Conservation (phyloP, 768 basidiomycete genomes). For the Agrocybe praecox region DNA sequence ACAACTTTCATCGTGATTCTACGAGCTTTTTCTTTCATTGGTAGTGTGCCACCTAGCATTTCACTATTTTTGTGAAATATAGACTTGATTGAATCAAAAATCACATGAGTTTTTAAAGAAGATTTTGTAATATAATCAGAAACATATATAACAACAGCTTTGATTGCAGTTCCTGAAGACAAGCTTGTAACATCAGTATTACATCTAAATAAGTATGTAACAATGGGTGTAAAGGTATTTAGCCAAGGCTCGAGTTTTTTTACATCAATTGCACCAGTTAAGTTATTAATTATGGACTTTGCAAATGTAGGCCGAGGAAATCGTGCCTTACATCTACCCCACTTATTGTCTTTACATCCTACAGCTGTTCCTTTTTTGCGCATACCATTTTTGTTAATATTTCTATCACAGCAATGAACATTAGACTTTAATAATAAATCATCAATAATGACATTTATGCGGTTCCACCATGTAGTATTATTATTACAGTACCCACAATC, state of each 20-base stretch:
- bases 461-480: constrained; percentile 20
- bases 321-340: neutral
- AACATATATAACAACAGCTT: neutral
- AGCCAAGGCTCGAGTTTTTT: neutral
- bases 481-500: constrained; percentile 25
- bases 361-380: constrained; percentile 16
- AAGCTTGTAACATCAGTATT: neutral
- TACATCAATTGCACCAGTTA: neutral
- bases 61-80: constrained; percentile 13
- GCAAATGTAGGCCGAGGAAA: neutral
- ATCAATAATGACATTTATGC: constrained; percentile 23
- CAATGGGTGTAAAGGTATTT: neutral
- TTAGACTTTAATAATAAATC: constrained; percentile 28
- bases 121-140: neutral
- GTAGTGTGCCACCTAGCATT: constrained; percentile 14
- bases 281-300: neutral
- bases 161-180: neutral
- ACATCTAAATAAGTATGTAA: neutral
- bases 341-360: constrained; percentile 11
- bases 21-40: neutral
- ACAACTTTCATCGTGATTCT: constrained; percentile 17
- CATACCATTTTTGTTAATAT: constrained; percentile 15
- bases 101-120: neutral
- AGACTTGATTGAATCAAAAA: constrained; percentile 12
- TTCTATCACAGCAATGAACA: constrained; percentile 26